Evolutionary conservation across 1,139 yeast genomes (phyloP).

Genomic region (Zygosaccharomyces pseudobailii): DNA sequence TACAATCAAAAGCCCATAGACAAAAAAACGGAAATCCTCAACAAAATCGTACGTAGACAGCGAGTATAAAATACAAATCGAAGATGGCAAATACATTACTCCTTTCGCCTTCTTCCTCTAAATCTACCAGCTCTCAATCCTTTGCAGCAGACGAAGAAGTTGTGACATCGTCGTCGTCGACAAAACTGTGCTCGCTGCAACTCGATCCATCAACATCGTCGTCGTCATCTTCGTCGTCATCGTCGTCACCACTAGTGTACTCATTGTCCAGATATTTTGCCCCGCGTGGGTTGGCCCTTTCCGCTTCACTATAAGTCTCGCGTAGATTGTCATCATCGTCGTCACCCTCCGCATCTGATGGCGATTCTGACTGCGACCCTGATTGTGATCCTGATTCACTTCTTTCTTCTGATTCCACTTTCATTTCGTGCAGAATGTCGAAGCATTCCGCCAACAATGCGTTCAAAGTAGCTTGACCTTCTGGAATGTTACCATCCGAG

Average conservation of each 20-base stretch:
- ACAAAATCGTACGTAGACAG: conserved; percentile 1
- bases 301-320: conserved; percentile 26
- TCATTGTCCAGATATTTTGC: conserved; percentile 19
- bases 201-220: conserved; percentile 23
- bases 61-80: conserved; percentile 1
- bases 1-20: not conserved
- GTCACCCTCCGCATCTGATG: conserved; percentile 33
- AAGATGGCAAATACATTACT: not conserved
- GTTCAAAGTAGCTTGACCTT: conserved; percentile 91
- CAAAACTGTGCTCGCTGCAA: conserved; percentile 25
- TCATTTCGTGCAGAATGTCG: conserved; percentile 85
- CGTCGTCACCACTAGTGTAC: conserved; percentile 15
- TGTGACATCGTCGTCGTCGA: conserved; percentile 19
- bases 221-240: conserved; percentile 21
- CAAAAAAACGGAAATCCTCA: conserved; percentile 2
- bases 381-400: conserved; percentile 35
- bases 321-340: conserved; percentile 32
- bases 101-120: not conserved
- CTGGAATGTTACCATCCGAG: conserved; percentile 84
- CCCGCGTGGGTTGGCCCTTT: conserved; percentile 15
- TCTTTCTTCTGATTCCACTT: conserved; percentile 77
- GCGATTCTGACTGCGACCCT: conserved; percentile 16
- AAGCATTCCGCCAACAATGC: conserved; percentile 91
- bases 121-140: not conserved
- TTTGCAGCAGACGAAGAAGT: conserved; percentile 8